Evolutionary conservation across 140 eudicot species (phyloP), one percentile per base, ranked within the genome.

Genomic region (Senecio squalidus): DNA sequence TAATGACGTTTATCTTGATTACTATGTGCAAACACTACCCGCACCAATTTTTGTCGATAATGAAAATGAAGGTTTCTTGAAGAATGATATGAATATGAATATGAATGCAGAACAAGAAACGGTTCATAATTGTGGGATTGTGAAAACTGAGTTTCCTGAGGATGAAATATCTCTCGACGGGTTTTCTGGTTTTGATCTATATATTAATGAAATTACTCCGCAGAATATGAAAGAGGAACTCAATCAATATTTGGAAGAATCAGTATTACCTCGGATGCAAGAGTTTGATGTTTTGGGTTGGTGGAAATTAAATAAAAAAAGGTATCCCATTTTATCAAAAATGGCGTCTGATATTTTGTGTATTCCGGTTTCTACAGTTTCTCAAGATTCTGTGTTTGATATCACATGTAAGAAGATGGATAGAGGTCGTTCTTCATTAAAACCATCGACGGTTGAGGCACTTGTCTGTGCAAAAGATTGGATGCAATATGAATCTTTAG

Each of bases 381-480:
- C 75, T 54, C 55, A 80, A 44, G 89, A 84, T 56, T 77, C 75
- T 1, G 94, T 93, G 24, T 93, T 93, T 34, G 90, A 82, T 66
- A 68, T 82, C 1, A 62, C 51, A 13, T 65, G 62, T 45, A 77
- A 71, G 70, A 82, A 77, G 87, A 63, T 93, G 80, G 94, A 93
- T 58, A 60, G 85, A 21, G 65, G 77, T 31, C 58, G 74, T 31
- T 64, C 89, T 64, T 82, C 83, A 0, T 40, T 84, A 21, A 82
- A 54, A 25, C 90, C 96, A 0, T 22, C 20, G n/a, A 84, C 83
- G 0, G 33, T 84, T 13, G 89, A 93, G 69, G 95, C 99, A 16
- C 67, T 93, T 24, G 41, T 80, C 17, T 93, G 99, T 72, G 77
- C 95, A 8, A 93, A 93, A 55, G 89, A 93, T 72, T 93, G 99